These are phyloP conservation scores for Eruca vesicaria DNA, from an alignment of 441 rosid species.

Conservation along the genomic window DNA sequence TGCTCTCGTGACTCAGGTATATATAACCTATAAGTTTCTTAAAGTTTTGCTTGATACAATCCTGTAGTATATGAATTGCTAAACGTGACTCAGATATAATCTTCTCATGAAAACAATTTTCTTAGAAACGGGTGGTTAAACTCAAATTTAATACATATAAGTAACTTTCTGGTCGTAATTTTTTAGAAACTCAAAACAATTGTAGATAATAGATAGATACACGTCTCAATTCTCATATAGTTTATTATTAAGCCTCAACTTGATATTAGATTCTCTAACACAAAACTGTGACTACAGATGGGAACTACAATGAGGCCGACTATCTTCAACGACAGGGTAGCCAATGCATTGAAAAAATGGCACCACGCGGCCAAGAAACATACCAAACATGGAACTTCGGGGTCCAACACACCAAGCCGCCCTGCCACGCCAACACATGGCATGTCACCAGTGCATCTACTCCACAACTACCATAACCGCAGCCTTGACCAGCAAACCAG, in stretches of 20 bases:
- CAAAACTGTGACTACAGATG: slow-evolving; percentile 51
- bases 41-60: too few relatives aligned
- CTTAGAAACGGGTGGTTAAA: background rate
- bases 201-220: background rate
- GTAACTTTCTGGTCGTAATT: background rate
- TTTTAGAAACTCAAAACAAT: background rate
- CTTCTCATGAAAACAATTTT: too few relatives aligned
- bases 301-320: slow-evolving; percentile 90
- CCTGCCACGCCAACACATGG: slow-evolving; percentile 69
- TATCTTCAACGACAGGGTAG: slow-evolving; percentile 75
- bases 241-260: background rate
- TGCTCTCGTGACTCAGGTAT: slow-evolving; percentile 91
- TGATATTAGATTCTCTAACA: background rate
- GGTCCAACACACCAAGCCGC: slow-evolving; percentile 62
- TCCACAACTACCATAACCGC: slow-evolving; percentile 50
- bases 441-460: slow-evolving; percentile 83
- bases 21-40: slow-evolving; percentile 1
- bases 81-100: slow-evolving; percentile 68
- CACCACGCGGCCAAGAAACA: slow-evolving; percentile 74
- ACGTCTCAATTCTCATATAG: background rate
- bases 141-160: background rate
- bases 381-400: slow-evolving; percentile 59
- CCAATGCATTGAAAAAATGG: slow-evolving; percentile 82
- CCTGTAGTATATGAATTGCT: background rate
- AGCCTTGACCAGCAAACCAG: slow-evolving; percentile 40